Conservation (phyloP, 176 grass and related monocot genomes). For the Zoysia japonica region DNA sequence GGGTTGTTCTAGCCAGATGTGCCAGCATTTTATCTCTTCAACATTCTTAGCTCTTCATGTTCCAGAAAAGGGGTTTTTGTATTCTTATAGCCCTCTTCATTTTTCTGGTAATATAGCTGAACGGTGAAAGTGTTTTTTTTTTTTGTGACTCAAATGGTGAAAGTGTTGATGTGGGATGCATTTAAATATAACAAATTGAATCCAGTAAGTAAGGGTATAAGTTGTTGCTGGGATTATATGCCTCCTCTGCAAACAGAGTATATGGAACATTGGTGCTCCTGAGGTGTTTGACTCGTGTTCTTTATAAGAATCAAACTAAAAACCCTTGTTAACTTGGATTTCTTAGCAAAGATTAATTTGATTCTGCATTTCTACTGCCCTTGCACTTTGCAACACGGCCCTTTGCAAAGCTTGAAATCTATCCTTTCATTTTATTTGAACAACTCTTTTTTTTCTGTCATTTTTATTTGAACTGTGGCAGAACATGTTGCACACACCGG, state of each 20-base stretch:
- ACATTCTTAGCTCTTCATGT: constrained; percentile 8
- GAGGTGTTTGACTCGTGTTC: background rate
- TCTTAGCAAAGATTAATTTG: background rate
- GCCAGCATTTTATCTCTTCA: background rate
- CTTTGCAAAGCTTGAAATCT: background rate
- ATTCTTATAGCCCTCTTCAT: background rate
- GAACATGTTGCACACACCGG: background rate
- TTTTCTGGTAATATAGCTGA: background rate
- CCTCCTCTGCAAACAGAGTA: background rate
- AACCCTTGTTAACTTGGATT: background rate
- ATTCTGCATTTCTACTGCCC: background rate
- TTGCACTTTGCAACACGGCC: background rate
- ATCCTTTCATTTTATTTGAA: background rate
- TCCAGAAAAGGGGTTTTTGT: background rate
- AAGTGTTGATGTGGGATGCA: background rate
- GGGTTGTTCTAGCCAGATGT: background rate
- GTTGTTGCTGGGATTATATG: background rate
- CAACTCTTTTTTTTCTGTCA: background rate
- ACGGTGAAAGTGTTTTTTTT: background rate
- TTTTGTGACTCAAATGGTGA: background rate
- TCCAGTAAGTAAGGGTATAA: background rate
- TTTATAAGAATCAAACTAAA: background rate
- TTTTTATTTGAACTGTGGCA: background rate
- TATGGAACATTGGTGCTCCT: background rate
- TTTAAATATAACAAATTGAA: background rate